Evolutionary conservation across 2,329 filamentous ascomycete species (phyloP), one percentile per base, ranked within the genome.

Genomic region (Conoideocrella luteorostrata): DNA sequence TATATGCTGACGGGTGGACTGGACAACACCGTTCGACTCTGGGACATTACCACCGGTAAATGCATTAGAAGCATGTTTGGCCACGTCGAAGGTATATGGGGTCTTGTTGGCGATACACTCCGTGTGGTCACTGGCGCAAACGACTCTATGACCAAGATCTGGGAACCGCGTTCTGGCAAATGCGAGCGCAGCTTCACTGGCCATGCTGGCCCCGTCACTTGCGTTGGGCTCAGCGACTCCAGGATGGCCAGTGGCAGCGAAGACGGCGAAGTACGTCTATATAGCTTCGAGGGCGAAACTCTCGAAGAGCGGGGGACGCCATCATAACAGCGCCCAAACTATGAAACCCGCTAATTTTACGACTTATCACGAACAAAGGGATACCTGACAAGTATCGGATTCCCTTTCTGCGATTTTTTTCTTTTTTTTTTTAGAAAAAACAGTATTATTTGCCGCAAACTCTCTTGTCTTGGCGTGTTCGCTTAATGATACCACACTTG

Each of bases 41-140:
- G 93, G 91, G 88, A 96, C 60, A 86, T 89, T 2, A 78, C 77
- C 5, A 85, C 85, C 1, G 88, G 88, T 29, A 80, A 80, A 50
- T 95, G 88, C 56, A 74, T 96, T 26, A 86, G 88, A 49, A 95
- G 88, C 24, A 95, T 96, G 71, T 98, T 97, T 60, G 93, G 93
- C 0, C 93, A 98, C 57, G 78, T 98, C 18, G 93, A 98, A 63
- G 93, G 93, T 24, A 85, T 98, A 17, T 98, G 93, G 93, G 86
- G 87, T 5, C 74, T 98, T 3, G 88, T 86, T 0, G 91, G 87
- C 3, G 91, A 97, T 64, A 90, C 86, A 1, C 70, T 97, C 17
- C 81, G 93, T 10, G 80, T 95, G 13, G 88, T 97, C 12, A 88
- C 85, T 15, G 91, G 90, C 1, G 86, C 88, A 10, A 89, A 97